These are phyloP conservation scores for Boehmeria nivea DNA, from an alignment of 306 rosid genomes.

Conservation along the genomic window DNA sequence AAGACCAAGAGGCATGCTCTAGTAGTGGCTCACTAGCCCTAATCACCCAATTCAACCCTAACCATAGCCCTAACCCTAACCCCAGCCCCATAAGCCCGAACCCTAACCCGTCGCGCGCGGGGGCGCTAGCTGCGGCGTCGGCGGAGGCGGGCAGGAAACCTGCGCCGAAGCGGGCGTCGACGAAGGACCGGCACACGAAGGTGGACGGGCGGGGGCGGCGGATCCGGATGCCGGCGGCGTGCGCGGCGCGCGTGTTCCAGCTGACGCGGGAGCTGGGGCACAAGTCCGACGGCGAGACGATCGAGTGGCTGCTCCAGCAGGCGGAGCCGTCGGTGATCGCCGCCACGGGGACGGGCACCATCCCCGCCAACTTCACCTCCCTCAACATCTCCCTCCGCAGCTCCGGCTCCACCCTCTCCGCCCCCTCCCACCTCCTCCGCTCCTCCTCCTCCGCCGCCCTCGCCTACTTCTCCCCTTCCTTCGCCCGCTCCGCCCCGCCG, in stretches of 20 bases:
- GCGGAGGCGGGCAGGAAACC: conserved; percentile 43
- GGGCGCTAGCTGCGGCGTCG: background rate
- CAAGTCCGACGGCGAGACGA: conserved; percentile 90
- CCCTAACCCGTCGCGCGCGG: conserved; percentile 1
- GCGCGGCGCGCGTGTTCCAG: conserved; percentile 95
- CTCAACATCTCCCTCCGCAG: conserved; percentile 94
- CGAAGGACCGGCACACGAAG: conserved; percentile 88
- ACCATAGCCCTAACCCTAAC: background rate
- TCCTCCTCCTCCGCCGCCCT: conserved; percentile 47
- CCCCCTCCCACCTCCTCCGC: conserved; percentile 74
- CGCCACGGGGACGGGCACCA: conserved; percentile 90
- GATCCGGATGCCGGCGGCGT: conserved; percentile 97
- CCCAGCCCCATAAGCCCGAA: background rate
- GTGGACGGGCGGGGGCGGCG: conserved; percentile 97
- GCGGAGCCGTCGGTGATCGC: conserved; percentile 92
- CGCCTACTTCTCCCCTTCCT: conserved; percentile 26
- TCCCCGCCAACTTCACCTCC: conserved; percentile 86
- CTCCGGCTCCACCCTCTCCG: conserved; percentile 80
- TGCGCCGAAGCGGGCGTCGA: conserved; percentile 57
- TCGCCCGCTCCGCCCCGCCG: conserved; percentile 20
- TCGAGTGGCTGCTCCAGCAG: conserved; percentile 94
- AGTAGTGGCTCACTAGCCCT: background rate
- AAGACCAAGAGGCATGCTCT: conserved; percentile 1
- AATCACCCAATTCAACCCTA: background rate
- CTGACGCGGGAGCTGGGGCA: conserved; percentile 85